A percentile compares a stretch with the other conserved stretches of the same genome.
Evolutionary conservation across 2,329 filamentous ascomycete genomes (phyloP).

Genomic region (Fusarium kyushuense): DNA sequence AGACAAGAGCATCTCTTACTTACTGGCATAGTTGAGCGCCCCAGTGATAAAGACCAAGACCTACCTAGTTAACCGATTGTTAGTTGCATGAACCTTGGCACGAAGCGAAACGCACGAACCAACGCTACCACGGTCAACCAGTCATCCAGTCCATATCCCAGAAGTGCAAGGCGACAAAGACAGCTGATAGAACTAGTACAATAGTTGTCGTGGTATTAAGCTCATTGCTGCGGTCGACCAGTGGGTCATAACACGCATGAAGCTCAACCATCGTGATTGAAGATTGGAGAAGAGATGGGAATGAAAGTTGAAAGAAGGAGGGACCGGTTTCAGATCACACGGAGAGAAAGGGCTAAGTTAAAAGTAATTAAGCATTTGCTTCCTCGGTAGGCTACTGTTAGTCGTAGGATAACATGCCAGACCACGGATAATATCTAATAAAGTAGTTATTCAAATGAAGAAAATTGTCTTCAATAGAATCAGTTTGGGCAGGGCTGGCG

Average conservation of each 20-base stretch:
- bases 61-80: neutral
- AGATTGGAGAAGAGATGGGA: neutral
- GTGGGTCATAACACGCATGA: neutral
- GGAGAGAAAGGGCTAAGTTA: neutral
- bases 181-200: neutral
- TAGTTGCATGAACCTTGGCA: neutral
- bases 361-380: neutral
- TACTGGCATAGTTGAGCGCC: conserved; percentile 32
- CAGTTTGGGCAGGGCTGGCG: neutral
- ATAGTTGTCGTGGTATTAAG: neutral
- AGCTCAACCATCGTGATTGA: neutral
- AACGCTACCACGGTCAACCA: neutral
- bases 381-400: neutral
- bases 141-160: neutral
- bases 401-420: neutral
- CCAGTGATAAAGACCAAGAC: conserved; percentile 26
- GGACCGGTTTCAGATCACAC: neutral
- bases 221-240: neutral
- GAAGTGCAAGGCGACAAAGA: neutral
- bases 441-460: neutral
- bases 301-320: neutral
- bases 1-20: neutral
- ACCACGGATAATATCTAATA: neutral
- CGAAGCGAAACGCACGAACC: neutral
- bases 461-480: neutral